Evolutionary conservation across 176 grass and related monocot genomes (phyloP), one percentile per base, ranked within the genome.

Genomic region (Juncus effusus): DNA sequence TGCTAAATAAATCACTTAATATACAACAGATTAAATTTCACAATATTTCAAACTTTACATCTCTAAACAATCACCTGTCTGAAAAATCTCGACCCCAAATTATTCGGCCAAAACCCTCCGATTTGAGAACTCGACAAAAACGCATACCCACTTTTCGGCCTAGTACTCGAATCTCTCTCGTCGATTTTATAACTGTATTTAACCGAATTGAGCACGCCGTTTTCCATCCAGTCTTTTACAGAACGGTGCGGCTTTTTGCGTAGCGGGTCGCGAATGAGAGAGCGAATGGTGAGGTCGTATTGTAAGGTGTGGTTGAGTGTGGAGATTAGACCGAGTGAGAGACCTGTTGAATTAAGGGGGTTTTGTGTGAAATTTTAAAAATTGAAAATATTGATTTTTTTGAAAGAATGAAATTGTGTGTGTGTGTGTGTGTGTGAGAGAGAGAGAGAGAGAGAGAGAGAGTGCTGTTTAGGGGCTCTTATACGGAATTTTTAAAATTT

Each of bases 151-250:
- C 66, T 61, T 59, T 76, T 96, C 67, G 87, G 87, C 51, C 91
- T 82, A 36, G 87, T 4, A 68, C 64, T 13, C 12, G 91, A 90
- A 85, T 96, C 81, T 65, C 91, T 87, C 57, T 57, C 53, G 56
- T 96, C 91, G 53, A 96, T 73, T 40, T 75, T 82, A 73, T 85
- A 96, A 68, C 72, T 72, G 69, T 87, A 96, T 61, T 65, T 96
- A 38, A 95, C 62, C 44, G 76, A 82, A 64, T 87, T 87, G 42
- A 95, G 83, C 64, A 95, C 72, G 52, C 77, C 86, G 16, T 95
- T 81, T 38, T 83, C 86, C 58, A 95, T 75, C 72, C 86, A 84
- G 39, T 74, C 81, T 53, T 77, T 80, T 64, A 90, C 77, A 63
- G 87, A 85, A 47, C 1, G 19, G 16, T 87, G 73, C 37, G 91